A percentile compares a stretch with the other conserved stretches of the same genome.
Evolutionary conservation across 495 filamentous ascomycete species (phyloP).

Genomic region (Hypomontagnella monticulosa): DNA sequence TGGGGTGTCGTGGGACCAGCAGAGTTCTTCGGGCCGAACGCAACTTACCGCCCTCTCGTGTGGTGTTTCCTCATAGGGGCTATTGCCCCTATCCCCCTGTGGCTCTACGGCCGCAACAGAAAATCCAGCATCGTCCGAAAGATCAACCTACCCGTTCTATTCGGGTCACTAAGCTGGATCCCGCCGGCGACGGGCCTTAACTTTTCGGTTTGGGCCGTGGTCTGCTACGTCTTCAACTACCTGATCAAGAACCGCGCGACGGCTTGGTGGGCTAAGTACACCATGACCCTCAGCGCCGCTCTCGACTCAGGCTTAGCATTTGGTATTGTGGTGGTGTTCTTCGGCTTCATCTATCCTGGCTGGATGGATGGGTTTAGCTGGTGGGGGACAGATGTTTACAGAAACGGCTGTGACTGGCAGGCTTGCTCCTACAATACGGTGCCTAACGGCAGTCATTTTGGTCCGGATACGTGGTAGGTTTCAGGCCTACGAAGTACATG

Average conservation of each 20-base stretch:
- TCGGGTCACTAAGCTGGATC: conserved; percentile 80
- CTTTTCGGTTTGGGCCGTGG: conserved; percentile 82
- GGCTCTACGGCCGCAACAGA: conserved; percentile 65
- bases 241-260: conserved; percentile 69
- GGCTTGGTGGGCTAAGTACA: conserved; percentile 90
- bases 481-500: not conserved
- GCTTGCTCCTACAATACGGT: conserved; percentile 66
- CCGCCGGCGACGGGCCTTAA: conserved; percentile 87
- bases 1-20: conserved; percentile 87
- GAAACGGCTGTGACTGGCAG: conserved; percentile 70
- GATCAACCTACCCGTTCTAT: conserved; percentile 76
- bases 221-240: conserved; percentile 85
- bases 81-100: conserved; percentile 72
- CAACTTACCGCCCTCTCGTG: conserved; percentile 73
- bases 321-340: conserved; percentile 82
- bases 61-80: conserved; percentile 84
- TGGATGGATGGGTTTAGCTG: conserved; percentile 69
- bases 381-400: conserved; percentile 83
- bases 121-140: conserved; percentile 64
- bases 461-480: conserved; percentile 64
- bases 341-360: conserved; percentile 79
- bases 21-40: conserved; percentile 77
- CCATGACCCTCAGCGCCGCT: conserved; percentile 84
- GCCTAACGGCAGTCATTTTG: conserved; percentile 64
- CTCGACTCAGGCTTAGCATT: conserved; percentile 84